Evolutionary conservation across 495 filamentous ascomycete species (phyloP), one percentile per base, ranked within the genome.

Genomic region (Cryomyces minteri): DNA sequence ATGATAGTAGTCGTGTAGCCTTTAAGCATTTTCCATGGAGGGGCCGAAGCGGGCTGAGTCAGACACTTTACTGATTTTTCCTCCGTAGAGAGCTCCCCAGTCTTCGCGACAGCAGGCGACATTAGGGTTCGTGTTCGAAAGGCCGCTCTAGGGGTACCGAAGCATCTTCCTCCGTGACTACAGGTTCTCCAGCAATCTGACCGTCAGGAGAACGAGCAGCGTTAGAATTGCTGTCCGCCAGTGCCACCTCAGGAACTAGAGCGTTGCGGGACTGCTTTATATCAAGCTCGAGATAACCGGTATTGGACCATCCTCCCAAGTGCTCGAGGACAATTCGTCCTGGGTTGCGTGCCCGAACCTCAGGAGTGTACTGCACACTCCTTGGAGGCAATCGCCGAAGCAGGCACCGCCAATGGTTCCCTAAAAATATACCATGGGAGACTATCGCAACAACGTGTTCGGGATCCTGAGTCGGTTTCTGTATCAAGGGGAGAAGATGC

Each of bases 401-500:
- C 34, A 92, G 60, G 31, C 69, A 66, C 43, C 67, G 66, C 71
- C 84, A 77, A 0, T 93, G 56, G 18, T 73, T 63, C 18, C 70
- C 72, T 0, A 93, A 71, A 25, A 92, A 76, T 31, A 88, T 75
- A 36, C 86, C 86, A 56, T 94, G 86, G 9, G 84, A 76, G 11
- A 88, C 81, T 28, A 88, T 62, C 18, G 74, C 78, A 8, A 88
- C 58, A 12, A 49, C 44, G 1, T 63, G 54, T n/a, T 57, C 29
- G 9, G 45, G 39, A 4, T 43, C 43, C 8, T 50, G 46, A 18
- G 54, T 32, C 0, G 58, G 49, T 8, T 56, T 53, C 18, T 66
- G 54, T 9, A 86, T 33, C 18, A 80, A 45, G 18, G 78, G 79
- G 4, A 69, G 48, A 0, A 90, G 63, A 50, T 78, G 64, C 1